Conservation (phyloP, 202 grass and related monocot genomes). For the Carex arenaria region DNA sequence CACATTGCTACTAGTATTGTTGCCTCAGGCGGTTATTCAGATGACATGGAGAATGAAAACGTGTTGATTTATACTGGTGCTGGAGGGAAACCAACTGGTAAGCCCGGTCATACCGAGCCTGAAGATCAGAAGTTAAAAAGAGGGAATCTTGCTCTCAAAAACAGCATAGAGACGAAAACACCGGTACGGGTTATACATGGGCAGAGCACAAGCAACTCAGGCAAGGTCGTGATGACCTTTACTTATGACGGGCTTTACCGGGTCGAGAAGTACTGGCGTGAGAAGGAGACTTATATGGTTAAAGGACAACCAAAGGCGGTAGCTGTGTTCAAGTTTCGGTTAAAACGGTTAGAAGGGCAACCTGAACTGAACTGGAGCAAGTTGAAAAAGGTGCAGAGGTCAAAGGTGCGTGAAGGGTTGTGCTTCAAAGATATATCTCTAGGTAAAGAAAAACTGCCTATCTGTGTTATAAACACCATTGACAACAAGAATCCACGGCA, state of each 20-base stretch:
- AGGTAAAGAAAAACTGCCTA: constrained; percentile 39
- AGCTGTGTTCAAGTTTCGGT: constrained; percentile 42
- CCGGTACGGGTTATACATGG: constrained; percentile 75
- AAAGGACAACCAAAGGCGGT: constrained; percentile 14
- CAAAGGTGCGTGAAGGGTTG: constrained; percentile 31
- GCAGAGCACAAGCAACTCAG: constrained; percentile 28
- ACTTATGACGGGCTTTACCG: constrained; percentile 71
- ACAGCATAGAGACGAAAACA: constrained; percentile 47
- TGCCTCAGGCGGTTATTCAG: constrained; percentile 65
- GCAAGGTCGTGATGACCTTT: constrained; percentile 44
- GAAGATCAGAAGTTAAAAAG: constrained; percentile 68
- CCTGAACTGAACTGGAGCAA: constrained; percentile 49
- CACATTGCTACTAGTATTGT: constrained; percentile 61
- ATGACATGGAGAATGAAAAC: constrained; percentile 42
- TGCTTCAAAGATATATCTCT: constrained; percentile 50
- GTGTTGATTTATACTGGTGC: constrained; percentile 76
- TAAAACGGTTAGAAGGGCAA: constrained; percentile 49
- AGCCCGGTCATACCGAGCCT: constrained; percentile 23
- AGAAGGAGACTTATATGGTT: constrained; percentile 16
- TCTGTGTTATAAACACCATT: constrained; percentile 57
- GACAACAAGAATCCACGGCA: constrained; percentile 30
- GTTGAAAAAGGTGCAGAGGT: constrained; percentile 37
- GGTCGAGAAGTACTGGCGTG: constrained; percentile 43
- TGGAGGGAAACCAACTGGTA: constrained; percentile 47
- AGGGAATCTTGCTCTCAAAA: constrained; percentile 74